A percentile compares a stretch with the other conserved stretches of the same genome.
Conservation (phyloP, 768 basidiomycete genomes). For the Strobilomyces dryophilus region DNA sequence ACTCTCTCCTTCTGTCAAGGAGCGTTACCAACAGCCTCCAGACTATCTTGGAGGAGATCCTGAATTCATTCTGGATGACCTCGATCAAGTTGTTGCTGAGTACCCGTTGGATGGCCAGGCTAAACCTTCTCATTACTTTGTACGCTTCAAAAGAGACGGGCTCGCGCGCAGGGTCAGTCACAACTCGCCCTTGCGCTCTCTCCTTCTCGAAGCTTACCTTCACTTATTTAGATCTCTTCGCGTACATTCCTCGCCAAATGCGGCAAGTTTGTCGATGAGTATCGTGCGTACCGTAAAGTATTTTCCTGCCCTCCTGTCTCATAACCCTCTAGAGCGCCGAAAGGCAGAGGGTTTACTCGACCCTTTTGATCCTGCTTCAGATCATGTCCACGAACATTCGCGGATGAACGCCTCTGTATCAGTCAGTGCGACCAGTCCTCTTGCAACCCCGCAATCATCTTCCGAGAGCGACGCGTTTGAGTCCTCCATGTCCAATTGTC, state of each 20-base stretch:
- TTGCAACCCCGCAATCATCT: conserved; percentile 1
- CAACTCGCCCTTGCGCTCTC: not conserved
- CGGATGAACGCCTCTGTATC: conserved; percentile 42
- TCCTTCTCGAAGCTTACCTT: not conserved
- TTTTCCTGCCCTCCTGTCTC: conserved; percentile 3
- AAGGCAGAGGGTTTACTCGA: conserved; percentile 41
- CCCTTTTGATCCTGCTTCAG: conserved; percentile 58
- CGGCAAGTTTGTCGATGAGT: conserved; percentile 48
- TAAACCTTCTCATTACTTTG: conserved; percentile 53
- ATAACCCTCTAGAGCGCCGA: conserved; percentile 38
- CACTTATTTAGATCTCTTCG: conserved; percentile 39
- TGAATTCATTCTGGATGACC: conserved; percentile 27
- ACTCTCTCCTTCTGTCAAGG: conserved; percentile 36
- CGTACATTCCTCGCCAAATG: conserved; percentile 35
- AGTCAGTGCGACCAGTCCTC: conserved; percentile 21
- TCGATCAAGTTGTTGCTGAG: conserved; percentile 58
- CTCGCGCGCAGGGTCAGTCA: conserved; percentile 51
- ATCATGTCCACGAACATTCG: conserved; percentile 52
- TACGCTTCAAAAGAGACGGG: conserved; percentile 48
- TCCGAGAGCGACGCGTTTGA: conserved; percentile 11
- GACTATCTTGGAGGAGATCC: conserved; percentile 33
- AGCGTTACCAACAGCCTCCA: conserved; percentile 37
- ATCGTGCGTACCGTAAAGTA: conserved; percentile 40
- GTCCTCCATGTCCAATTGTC: conserved; percentile 11
- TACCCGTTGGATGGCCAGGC: conserved; percentile 31